These are phyloP conservation scores for Digitaria exilis DNA, from an alignment of 202 grass and related monocot genomes.

Conservation along the genomic window DNA sequence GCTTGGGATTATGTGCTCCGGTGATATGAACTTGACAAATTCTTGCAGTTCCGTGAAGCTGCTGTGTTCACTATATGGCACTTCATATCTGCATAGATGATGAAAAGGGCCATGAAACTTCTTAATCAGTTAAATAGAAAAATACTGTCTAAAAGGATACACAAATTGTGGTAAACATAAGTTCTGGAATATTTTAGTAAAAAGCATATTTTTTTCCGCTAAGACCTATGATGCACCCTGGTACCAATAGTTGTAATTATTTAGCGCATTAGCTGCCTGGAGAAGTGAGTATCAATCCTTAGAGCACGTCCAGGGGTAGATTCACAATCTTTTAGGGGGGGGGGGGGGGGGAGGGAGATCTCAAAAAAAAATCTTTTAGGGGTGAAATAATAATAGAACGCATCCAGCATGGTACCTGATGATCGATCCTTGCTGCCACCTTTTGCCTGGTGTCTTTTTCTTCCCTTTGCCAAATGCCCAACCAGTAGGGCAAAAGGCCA, in stretches of 20 bases:
- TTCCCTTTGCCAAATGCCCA: constrained; percentile 94
- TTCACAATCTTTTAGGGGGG: neutral
- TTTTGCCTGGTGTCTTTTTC: constrained; percentile 82
- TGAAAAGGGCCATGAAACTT: neutral
- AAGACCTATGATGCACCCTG: neutral
- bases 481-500: constrained; percentile 93
- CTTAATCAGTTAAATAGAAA: neutral
- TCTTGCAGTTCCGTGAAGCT: constrained; percentile 87
- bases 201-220: neutral
- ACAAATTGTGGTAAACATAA: neutral
- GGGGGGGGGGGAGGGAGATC: too few relatives aligned
- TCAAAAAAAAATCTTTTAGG: too few relatives aligned
- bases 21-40: constrained; percentile 80
- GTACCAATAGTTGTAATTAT: neutral
- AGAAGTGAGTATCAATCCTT: neutral
- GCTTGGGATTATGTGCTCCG: constrained; percentile 89
- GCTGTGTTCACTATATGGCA: constrained; percentile 93
- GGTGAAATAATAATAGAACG: neutral
- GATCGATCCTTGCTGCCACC: constrained; percentile 81
- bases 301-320: neutral
- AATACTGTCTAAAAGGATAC: neutral
- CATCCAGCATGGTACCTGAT: constrained; percentile 67
- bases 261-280: neutral
- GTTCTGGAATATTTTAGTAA: neutral
- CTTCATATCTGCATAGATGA: constrained; percentile 73